Conservation (phyloP, 805 yeast genomes). For the Candida silvatica region DNA sequence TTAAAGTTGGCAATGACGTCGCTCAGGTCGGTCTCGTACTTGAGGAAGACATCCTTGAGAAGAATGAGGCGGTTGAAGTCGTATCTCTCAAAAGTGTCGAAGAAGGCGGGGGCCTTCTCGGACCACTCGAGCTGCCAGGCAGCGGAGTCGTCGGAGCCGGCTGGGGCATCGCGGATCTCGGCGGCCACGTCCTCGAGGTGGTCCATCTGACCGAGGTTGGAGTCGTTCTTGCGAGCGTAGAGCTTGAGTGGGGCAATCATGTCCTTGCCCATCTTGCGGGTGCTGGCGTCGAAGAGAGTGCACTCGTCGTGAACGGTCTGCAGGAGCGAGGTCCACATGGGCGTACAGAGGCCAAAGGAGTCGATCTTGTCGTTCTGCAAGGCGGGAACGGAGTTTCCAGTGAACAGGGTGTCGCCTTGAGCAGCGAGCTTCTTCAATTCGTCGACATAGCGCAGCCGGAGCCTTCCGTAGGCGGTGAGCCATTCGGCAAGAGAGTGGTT, state of each 20-base stretch:
- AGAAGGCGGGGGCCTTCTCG: slow-evolving; percentile 66
- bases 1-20: slow-evolving; percentile 41
- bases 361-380: slow-evolving; percentile 40
- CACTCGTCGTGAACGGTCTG: slow-evolving; percentile 35
- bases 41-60: slow-evolving; percentile 57
- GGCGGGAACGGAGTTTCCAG: slow-evolving; percentile 28
- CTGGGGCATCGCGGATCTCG: slow-evolving; percentile 11
- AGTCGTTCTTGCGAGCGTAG: slow-evolving; percentile 44
- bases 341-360: slow-evolving; percentile 35
- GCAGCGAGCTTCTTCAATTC: slow-evolving; percentile 33
- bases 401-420: slow-evolving; percentile 27
- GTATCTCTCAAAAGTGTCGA: slow-evolving; percentile 65
- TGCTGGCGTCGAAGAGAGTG: slow-evolving; percentile 35
- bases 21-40: slow-evolving; percentile 51
- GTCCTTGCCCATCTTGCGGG: slow-evolving; percentile 44
- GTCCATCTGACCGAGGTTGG: slow-evolving; percentile 31
- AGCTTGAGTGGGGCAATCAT: slow-evolving; percentile 46
- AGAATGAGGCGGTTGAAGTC: slow-evolving; percentile 55
- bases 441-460: slow-evolving; percentile 37
- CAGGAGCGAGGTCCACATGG: slow-evolving; percentile 36
- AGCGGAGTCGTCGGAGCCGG: slow-evolving; percentile 18
- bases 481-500: slow-evolving; percentile 57
- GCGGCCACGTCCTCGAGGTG: slow-evolving; percentile 23
- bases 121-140: slow-evolving; percentile 57
- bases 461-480: slow-evolving; percentile 44